Base-by-base conservation (phyloP, 108 stramenopile species). In the Conticribra guillardii region DNA sequence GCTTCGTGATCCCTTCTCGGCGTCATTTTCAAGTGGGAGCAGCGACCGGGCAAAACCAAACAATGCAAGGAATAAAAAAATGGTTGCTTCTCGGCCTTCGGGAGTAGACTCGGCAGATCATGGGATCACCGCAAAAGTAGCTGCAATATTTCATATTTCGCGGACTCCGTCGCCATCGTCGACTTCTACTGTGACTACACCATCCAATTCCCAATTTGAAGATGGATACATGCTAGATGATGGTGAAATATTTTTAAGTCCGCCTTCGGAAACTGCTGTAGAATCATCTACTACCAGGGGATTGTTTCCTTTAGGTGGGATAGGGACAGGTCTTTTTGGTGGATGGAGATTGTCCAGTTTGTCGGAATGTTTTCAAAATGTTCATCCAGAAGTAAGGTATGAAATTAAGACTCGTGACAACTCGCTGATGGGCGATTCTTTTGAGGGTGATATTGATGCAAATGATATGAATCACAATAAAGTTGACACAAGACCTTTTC, bases 301-400 rank as follows among this genome's bases (percentile, higher is more conserved):
- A 49, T 59, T 70, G 8, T 62, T 64, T 41, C 54, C 67, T 22
- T 14, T 33, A 23, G n/a, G n/a, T n/a, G n/a, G n/a, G n/a, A n/a
- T n/a, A n/a, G n/a, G n/a, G n/a, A n/a, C n/a, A n/a, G n/a, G n/a
- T n/a, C n/a, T 60, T 21, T 22, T 8, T 21, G 21, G 29, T 15
- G 28, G 16, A 48, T 28, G 48, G 30, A 18, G 18, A 30, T 21
- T 60, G 18, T 30, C 3, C 29, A 34, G 47, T 49, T 66, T 29
- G 29, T 66, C 69, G 19, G 69, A 70, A 18, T 70, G 56, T 59
- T 0, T 54, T 4, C 46, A 33, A 22, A 66, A 66, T 54, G 61
- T 79, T 0, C 64, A 71, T 34, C 77, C 77, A 26, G 77, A 79
- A 49, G 23, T 79, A 45, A 19, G 46, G 2, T 79, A 66, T 57